Evolutionary conservation across 768 basidiomycete species (phyloP).

Genomic region (Ramaria sp.): DNA sequence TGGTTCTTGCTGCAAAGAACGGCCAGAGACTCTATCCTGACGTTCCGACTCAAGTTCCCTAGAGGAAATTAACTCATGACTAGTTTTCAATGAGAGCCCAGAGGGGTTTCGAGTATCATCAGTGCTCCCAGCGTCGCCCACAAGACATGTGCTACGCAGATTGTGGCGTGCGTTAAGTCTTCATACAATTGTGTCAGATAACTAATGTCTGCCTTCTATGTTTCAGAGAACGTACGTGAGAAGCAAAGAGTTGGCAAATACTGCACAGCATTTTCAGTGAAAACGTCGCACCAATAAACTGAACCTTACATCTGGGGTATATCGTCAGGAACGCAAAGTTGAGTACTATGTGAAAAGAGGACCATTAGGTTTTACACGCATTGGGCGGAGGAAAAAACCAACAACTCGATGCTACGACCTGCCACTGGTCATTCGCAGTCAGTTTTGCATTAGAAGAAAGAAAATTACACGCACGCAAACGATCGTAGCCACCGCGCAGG

Average conservation of each 20-base stretch:
- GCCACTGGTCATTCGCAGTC: background rate
- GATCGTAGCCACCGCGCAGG: background rate
- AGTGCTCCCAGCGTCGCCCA: no score
- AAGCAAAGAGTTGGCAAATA: constrained; percentile 3
- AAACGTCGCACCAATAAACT: background rate
- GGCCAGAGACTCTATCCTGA: no score
- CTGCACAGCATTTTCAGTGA: background rate
- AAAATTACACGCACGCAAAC: background rate
- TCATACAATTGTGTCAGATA: background rate
- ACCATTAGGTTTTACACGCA: background rate
- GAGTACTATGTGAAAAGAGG: background rate
- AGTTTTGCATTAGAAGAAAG: background rate
- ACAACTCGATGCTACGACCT: background rate
- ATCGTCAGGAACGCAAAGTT: background rate
- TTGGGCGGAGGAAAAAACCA: background rate
- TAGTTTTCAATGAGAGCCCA: no score
- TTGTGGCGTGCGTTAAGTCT: background rate
- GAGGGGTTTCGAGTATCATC: no score
- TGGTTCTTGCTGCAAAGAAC: no score
- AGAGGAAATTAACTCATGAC: no score
- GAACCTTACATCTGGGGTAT: constrained; percentile 2
- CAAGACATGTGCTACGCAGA: background rate
- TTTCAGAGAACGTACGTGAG: background rate
- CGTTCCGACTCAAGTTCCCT: no score
- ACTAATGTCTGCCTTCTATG: background rate